Conservation (phyloP, 1,284 basidiomycete species). For the Leccinum cinnamomeum region DNA sequence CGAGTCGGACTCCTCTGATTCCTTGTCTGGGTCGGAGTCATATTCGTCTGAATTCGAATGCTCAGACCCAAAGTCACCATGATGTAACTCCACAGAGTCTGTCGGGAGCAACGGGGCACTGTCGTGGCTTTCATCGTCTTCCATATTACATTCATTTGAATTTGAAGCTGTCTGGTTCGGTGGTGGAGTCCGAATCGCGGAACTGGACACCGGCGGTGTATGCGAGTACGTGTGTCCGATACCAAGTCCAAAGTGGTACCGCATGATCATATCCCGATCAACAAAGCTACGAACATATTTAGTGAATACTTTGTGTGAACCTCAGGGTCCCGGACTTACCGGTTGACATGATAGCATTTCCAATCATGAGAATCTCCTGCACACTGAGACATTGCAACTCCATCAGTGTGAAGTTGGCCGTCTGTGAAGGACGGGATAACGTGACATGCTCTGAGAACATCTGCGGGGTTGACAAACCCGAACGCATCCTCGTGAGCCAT, state of each 20-base stretch:
- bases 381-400: background rate
- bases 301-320: background rate
- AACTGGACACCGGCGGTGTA: background rate
- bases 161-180: background rate
- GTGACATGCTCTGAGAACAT: background rate
- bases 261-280: background rate
- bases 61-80: background rate
- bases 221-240: background rate
- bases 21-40: background rate
- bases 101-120: background rate
- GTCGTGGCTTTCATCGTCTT: background rate
- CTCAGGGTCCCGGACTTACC: background rate
- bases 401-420: background rate
- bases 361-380: background rate
- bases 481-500: conserved; percentile 1
- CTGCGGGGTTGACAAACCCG: background rate
- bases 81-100: background rate
- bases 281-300: background rate
- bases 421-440: background rate
- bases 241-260: background rate
- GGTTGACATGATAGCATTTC: background rate
- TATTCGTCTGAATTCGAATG: background rate
- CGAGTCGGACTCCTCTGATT: background rate
- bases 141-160: background rate
- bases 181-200: background rate